These are phyloP conservation scores for Leptodermis oblonga DNA, from an alignment of 257 asterid species.

Conservation along the genomic window DNA sequence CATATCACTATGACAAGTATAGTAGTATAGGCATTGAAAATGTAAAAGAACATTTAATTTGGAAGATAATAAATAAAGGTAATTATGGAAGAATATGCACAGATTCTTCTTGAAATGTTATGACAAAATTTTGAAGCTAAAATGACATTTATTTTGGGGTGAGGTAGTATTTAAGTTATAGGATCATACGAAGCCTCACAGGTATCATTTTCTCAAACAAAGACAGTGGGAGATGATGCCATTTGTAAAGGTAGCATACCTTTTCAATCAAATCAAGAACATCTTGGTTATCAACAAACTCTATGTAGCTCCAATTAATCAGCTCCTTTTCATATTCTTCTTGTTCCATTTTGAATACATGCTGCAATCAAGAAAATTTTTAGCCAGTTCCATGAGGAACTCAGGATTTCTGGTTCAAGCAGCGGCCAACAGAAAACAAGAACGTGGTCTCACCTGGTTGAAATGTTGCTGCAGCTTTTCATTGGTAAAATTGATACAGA, in stretches of 20 bases:
- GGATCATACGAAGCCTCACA: background rate
- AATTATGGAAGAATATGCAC: no score
- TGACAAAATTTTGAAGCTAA: no score
- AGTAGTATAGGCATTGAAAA: no score
- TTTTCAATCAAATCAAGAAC: slow-evolving; percentile 97
- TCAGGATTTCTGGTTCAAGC: slow-evolving; percentile 13
- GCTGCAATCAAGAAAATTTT: slow-evolving; percentile 51
- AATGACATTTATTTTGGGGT: no score
- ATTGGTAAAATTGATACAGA: slow-evolving; percentile 96
- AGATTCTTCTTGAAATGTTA: no score
- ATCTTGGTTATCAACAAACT: slow-evolving; percentile 99
- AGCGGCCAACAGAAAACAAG: slow-evolving; percentile 15
- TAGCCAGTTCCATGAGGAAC: slow-evolving; percentile 25
- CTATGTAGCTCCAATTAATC: slow-evolving; percentile 99
- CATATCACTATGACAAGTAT: no score
- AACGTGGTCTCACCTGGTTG: slow-evolving; percentile 70
- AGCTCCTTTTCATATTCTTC: slow-evolving; percentile 96
- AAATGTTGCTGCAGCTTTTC: slow-evolving; percentile 99
- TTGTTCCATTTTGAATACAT: slow-evolving; percentile 98
- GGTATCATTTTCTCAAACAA: background rate
- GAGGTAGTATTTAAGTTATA: no score
- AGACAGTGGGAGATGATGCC: background rate
- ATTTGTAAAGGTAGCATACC: slow-evolving; percentile 39
- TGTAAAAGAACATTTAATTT: no score
- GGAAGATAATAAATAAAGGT: no score